Evolutionary conservation across 1,284 basidiomycete genomes (phyloP), one percentile per base, ranked within the genome.

Genomic region (Ceratobasidium sp.): DNA sequence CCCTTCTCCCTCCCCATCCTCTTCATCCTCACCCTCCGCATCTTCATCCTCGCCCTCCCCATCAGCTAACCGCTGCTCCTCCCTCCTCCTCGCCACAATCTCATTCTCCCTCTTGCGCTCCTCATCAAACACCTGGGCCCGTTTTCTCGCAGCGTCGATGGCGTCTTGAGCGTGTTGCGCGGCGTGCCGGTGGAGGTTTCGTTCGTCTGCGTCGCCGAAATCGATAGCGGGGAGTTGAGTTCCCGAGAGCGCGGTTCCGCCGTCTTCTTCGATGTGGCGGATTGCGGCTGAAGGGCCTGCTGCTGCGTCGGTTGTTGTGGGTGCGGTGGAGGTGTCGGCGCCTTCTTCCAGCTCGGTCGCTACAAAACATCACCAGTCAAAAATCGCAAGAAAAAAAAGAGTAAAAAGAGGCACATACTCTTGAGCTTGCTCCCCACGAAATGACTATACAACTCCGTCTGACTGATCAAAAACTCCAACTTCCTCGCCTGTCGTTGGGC

Each of bases 401-500:
- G 33, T 33, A 33, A 33, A 33, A 33, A 33, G 33, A 33, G 33
- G 33, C 2, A 33, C 33, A 2, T 53, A 79, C 78, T 79, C 68
- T 79, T 79, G 51, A 79, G 91, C 87, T 99, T 99, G 86, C 93
- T 98, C 55, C 98, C 97, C 79, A 99, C 96, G 89, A 99, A 99
- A 88, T 99, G 98, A 82, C 96, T 98, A 87, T 99, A 99, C 13
- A 99, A 90, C 85, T 99, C 98, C 13, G 98, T 99, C 86, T 99
- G 98, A 79, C 96, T 99, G 86, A 99, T 97, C 85, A 99, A 89
- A 88, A 99, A 99, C 87, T 99, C 98, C 78, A 99, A 91, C 86
- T 99, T 99, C 82, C 98, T 91, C 3, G 97, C 95, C 86, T 98
- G 97, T 70, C 98, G 90, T 78, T 97, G 95, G 42, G 95, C 94